Evolutionary conservation across 768 basidiomycete genomes (phyloP).

Genomic region (Russula compacta): DNA sequence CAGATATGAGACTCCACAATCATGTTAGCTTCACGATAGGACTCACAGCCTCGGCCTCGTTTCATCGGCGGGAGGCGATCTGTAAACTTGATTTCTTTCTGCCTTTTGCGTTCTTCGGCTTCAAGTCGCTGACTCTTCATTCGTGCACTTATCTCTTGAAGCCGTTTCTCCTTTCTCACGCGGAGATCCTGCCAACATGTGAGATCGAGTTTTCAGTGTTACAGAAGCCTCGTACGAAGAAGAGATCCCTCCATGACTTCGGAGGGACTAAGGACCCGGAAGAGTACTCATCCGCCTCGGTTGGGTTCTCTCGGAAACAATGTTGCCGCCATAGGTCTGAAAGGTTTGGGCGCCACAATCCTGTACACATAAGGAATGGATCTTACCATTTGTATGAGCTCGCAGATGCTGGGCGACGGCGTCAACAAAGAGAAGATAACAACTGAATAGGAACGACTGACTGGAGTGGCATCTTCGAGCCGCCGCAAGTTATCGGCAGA

Average conservation of each 20-base stretch:
- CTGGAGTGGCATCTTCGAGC: conserved; percentile 64
- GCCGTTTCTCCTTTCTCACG: conserved; percentile 49
- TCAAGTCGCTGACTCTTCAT: conserved; percentile 60
- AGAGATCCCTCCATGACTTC: conserved; percentile 16
- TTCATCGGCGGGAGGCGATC: conserved; percentile 60
- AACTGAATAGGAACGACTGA: conserved; percentile 29
- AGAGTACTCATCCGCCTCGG: conserved; percentile 4
- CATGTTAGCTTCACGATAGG: conserved; percentile 1
- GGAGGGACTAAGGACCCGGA: not conserved
- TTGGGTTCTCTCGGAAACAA: conserved; percentile 11
- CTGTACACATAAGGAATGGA: not conserved
- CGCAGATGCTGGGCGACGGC: conserved; percentile 13
- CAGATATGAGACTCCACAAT: conserved; percentile 13
- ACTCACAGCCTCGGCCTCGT: conserved; percentile 51
- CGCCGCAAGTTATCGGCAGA: conserved; percentile 57
- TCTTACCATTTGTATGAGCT: conserved; percentile 19
- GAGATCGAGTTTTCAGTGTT: conserved; percentile 11
- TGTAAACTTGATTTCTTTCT: conserved; percentile 66
- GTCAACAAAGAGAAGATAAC: not conserved
- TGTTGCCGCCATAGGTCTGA: conserved; percentile 20
- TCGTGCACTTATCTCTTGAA: conserved; percentile 53
- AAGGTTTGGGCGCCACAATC: not conserved
- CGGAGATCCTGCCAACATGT: conserved; percentile 27
- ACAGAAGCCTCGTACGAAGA: conserved; percentile 15
- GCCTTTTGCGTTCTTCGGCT: conserved; percentile 67